Evolutionary conservation across 2,329 filamentous ascomycete species (phyloP), one percentile per base, ranked within the genome.

Genomic region (Alternaria arborescens): DNA sequence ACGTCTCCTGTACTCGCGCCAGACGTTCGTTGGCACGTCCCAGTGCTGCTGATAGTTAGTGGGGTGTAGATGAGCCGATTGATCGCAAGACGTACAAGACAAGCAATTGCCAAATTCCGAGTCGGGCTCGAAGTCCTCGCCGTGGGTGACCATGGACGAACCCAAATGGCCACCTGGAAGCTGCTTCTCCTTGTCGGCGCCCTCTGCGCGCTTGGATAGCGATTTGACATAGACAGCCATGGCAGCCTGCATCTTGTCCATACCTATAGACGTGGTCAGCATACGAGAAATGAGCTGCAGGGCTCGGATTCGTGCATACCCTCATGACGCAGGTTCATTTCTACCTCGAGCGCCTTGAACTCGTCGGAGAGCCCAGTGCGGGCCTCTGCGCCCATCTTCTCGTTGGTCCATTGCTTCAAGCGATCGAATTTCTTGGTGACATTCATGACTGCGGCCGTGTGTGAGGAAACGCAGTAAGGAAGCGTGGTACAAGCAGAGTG

Each of bases 321-420:
- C 68, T 97, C 92, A 68, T 96, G 90, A 65, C 94, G 88, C 72
- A 97, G 84, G 59, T 87, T 85, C 93, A 98, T 98, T 81, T 98
- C 94, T 56, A 87, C 84, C 81, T 98, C 94, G 71, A 98, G 82
- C 61, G 87, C 87, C 82, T 92, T 96, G 86, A 98, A 98, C 74
- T 97, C 91, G 53, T 98, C 93, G 0, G 92, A 91, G 66, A 93
- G 88, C 77, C 85, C 88, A 10, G 94, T 97, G 82, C 93, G 95
- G 81, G 89, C 87, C 81, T 97, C 94, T 67, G 88, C 88, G 71
- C 94, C 94, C 92, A 98, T 97, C 82, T 94, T 92, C 83, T 98
- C 94, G 70, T 93, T 93, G 38, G 94, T 93, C 94, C 94, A 98
- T 90, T 98, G 94, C 84, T 94, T 96, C 84, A 97, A 90, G 76